phyloP scores from a whole-genome alignment of 768 basidiomycete species.

The Lepiota brunneoincarnata region DNA sequence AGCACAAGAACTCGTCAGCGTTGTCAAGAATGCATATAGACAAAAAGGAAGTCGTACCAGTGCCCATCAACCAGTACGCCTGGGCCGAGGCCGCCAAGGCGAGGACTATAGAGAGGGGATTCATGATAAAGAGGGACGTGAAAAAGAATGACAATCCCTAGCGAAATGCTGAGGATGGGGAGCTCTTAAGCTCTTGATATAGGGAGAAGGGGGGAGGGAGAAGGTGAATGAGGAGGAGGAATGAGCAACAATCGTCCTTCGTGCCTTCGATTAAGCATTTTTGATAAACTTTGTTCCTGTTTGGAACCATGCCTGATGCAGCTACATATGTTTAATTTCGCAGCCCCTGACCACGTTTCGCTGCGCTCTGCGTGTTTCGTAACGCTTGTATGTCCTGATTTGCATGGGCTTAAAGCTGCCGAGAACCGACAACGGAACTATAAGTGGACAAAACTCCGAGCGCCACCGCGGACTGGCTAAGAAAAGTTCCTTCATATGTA shows the following conservation, averaged over 20 bases:
- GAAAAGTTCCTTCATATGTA: background rate
- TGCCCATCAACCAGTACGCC: constrained; percentile 47
- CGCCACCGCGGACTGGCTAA: background rate
- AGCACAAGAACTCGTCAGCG: background rate
- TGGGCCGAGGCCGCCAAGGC: constrained; percentile 30
- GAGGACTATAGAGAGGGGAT: constrained; percentile 26
- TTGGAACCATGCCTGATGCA: constrained; percentile 4
- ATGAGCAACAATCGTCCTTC: background rate
- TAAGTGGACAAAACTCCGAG: background rate
- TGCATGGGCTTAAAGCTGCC: background rate
- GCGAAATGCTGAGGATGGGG: constrained; percentile 9
- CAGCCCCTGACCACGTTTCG: background rate
- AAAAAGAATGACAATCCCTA: constrained; percentile 24
- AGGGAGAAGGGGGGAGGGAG: background rate
- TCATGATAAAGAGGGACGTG: constrained; percentile 24
- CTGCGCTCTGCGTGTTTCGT: background rate
- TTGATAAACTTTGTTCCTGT: constrained; percentile 13
- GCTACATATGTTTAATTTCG: background rate
- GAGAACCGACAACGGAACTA: background rate
- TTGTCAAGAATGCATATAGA: background rate
- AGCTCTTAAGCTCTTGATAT: constrained; percentile 2
- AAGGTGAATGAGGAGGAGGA: constrained; percentile 8
- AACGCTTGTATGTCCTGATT: background rate
- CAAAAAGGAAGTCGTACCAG: constrained; percentile 24
- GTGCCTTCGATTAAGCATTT: background rate